Conservation (phyloP, 192 early-diverging fungal species). For the Glomus cerebriforme region DNA sequence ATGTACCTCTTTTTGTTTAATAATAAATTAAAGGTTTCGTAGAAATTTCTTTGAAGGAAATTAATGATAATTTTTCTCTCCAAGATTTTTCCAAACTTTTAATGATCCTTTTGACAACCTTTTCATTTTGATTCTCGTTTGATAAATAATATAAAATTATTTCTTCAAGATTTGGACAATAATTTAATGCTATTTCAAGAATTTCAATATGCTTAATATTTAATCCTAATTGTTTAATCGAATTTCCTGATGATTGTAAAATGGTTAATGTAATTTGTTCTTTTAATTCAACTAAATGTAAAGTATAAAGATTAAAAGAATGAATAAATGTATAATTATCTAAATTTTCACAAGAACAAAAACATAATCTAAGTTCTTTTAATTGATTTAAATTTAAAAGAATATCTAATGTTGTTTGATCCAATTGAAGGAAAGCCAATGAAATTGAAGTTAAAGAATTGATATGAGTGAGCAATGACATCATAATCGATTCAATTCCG, state of each 20-base stretch:
- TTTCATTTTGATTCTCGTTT: neutral
- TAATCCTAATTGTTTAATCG: neutral
- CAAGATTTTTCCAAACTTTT: neutral
- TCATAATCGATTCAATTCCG: neutral
- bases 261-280: neutral
- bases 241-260: neutral
- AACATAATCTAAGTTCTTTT: neutral
- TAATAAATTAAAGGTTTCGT: neutral
- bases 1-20: neutral
- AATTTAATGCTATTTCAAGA: neutral
- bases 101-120: neutral
- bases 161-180: neutral
- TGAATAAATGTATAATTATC: neutral
- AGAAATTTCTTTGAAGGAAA: neutral
- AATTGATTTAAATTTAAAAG: neutral
- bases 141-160: neutral
- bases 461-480: neutral
- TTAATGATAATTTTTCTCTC: neutral
- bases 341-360: neutral
- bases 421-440: neutral
- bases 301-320: neutral
- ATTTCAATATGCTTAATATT: neutral
- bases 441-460: neutral
- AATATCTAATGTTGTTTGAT: neutral
- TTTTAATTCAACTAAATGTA: neutral